Evolutionary conservation across 179 eudicot species (phyloP).

Genomic region (Heliamphora pulchella): DNA sequence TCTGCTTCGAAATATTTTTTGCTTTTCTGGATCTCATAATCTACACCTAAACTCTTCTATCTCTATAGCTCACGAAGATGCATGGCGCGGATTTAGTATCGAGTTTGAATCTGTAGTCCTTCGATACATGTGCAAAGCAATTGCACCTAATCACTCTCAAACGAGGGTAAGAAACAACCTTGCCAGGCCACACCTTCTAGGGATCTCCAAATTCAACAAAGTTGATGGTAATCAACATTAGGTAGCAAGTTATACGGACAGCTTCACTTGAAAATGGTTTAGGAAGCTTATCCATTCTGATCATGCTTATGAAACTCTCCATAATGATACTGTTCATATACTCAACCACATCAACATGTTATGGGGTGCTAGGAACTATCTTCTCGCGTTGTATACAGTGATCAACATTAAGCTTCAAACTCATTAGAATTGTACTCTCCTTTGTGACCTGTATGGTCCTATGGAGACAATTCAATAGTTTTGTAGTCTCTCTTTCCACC

Average conservation of each 20-base stretch:
- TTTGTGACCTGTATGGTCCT: too few species aligned
- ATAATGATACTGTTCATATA: neutral
- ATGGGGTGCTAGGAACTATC: neutral
- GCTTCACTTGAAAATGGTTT: neutral
- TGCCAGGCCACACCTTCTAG: too few species aligned
- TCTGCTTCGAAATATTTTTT: neutral
- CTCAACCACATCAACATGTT: neutral
- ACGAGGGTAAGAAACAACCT: neutral
- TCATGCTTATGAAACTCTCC: neutral
- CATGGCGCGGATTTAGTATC: constrained; percentile 4
- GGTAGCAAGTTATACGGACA: neutral
- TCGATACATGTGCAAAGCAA: constrained; percentile 7
- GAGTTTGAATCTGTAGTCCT: constrained; percentile 13
- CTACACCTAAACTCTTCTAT: too few species aligned
- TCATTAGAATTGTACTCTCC: too few species aligned
- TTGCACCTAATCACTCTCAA: constrained; percentile 13
- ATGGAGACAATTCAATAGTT: too few species aligned
- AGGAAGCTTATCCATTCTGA: neutral
- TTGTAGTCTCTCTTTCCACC: too few species aligned
- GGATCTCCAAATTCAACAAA: neutral
- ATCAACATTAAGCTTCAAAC: too few species aligned
- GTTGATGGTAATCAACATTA: neutral
- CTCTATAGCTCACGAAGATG: neutral
- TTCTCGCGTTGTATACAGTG: neutral
- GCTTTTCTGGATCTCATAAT: constrained; percentile 1